Evolutionary conservation across 306 rosid genomes (phyloP).

Genomic region (Styphnolobium japonicum): DNA sequence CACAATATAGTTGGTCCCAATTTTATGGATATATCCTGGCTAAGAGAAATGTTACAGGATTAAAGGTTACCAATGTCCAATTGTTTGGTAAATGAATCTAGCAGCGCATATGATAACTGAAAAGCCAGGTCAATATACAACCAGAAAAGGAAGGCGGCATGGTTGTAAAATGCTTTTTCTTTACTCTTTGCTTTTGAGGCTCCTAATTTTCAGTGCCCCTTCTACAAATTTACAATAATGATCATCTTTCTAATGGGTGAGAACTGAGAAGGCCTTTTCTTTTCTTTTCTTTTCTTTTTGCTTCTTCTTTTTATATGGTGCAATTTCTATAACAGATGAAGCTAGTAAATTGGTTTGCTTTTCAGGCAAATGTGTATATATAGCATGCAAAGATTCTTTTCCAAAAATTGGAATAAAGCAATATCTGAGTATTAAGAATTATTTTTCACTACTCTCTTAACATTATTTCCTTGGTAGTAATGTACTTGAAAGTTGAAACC

Average conservation of each 20-base stretch:
- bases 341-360: not conserved
- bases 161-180: constrained; percentile 21
- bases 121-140: not conserved
- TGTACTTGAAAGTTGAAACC: not conserved
- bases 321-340: not conserved
- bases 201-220: constrained; percentile 25
- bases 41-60: not conserved
- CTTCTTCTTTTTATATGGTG: not conserved
- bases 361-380: not conserved
- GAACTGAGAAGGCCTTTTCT: constrained; percentile 7
- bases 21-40: not conserved
- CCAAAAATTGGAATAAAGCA: not conserved
- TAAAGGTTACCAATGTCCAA: not conserved
- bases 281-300: not conserved
- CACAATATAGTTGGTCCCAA: not conserved
- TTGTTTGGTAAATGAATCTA: not conserved
- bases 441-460: not conserved
- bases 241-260: constrained; percentile 10
- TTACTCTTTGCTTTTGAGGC: not conserved
- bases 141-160: not conserved
- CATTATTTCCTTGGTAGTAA: not conserved
- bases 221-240: constrained; percentile 20
- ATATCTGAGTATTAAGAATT: not conserved
- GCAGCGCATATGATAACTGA: not conserved
- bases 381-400: constrained; percentile 6